A percentile compares a stretch with the other conserved stretches of the same genome.
Conservation (phyloP, 129 eudicot species). For the Flaveria ramosissima region DNA sequence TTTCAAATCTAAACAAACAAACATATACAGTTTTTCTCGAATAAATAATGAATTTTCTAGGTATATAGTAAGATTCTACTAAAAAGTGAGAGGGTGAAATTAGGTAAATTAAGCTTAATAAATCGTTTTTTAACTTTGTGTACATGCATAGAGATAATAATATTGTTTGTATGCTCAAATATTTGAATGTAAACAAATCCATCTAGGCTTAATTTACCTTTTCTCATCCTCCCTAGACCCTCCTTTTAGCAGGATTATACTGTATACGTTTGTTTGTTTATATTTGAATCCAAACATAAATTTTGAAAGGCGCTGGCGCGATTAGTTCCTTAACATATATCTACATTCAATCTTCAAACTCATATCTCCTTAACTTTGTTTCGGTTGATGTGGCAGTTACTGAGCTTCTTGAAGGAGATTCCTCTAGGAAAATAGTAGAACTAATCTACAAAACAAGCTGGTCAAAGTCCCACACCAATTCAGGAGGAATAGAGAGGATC, state of each 20-base stretch:
- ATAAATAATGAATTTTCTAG: too few species aligned
- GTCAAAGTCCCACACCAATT: constrained; percentile 53
- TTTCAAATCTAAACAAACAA: too few species aligned
- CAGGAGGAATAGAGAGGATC: constrained; percentile 76
- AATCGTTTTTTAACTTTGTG: neutral
- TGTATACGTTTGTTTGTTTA: too few species aligned
- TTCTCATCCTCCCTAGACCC: too few species aligned
- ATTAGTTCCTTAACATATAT: neutral
- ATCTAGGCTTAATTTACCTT: too few species aligned
- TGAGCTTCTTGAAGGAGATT: constrained; percentile 90
- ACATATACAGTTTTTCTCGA: too few species aligned
- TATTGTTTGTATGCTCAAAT: neutral
- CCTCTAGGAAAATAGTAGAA: constrained; percentile 90
- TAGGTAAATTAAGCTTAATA: neutral
- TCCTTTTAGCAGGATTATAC: too few species aligned
- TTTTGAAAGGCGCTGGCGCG: too few species aligned
- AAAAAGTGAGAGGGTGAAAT: too few species aligned
- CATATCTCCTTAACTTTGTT: neutral
- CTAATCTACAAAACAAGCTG: constrained; percentile 80
- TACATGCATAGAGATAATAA: neutral
- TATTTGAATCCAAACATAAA: too few species aligned
- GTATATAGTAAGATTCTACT: too few species aligned
- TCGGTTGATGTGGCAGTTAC: constrained; percentile 56
- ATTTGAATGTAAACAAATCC: neutral
- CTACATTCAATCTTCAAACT: neutral